Evolutionary conservation across 306 rosid species (phyloP).

Genomic region (Alnus glutinosa): DNA sequence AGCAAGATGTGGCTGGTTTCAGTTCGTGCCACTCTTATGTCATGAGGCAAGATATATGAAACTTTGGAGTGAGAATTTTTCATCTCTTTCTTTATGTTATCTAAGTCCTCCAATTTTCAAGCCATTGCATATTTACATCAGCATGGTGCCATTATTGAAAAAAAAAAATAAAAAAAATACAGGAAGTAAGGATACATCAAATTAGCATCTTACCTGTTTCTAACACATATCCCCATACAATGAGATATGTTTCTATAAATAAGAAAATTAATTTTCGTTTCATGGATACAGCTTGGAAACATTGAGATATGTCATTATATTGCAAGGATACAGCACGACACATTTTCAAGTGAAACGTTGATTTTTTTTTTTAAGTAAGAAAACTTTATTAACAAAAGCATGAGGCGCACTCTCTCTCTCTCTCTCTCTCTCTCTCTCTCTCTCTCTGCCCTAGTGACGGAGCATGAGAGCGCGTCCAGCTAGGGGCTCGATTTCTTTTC

Average conservation of each 20-base stretch:
- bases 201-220: background rate
- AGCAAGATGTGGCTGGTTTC: background rate
- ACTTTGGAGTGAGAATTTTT: background rate
- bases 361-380: background rate
- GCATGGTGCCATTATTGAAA: background rate
- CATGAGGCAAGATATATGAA: no score
- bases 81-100: background rate
- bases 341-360: background rate
- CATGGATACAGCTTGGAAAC: background rate
- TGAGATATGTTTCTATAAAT: background rate
- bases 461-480: no score
- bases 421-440: no score
- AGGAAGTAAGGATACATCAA: background rate
- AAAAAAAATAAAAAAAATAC: background rate
- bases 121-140: background rate
- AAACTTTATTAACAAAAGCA: no score
- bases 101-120: background rate
- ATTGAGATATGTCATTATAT: background rate
- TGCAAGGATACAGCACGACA: background rate
- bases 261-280: background rate
- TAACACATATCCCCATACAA: background rate
- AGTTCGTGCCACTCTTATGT: background rate
- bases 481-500: no score
- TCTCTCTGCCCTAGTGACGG: no score
- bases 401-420: no score